Percentiles rank a stretch among this genome's conserved stretches.
phyloP scores from a whole-genome alignment of 1,139 yeast species.

The Yamadazyma jaroonii region DNA sequence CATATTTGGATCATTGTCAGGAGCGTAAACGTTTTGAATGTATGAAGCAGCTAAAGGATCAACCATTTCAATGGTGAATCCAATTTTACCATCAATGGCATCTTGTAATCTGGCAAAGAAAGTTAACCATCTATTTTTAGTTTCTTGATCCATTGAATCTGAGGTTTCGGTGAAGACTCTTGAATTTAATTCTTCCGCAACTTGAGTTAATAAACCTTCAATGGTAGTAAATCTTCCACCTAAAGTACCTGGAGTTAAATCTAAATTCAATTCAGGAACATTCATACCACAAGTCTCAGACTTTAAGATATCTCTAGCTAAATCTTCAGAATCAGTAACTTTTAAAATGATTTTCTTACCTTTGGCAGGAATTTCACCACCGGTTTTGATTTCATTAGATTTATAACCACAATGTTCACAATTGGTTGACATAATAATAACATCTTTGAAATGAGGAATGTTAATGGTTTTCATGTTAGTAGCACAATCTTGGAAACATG shows the following conservation, averaged over 20 bases:
- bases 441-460: constrained; percentile 98
- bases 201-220: constrained; percentile 90
- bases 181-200: constrained; percentile 80
- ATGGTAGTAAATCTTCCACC: constrained; percentile 98
- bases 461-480: constrained; percentile 97
- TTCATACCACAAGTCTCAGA: constrained; percentile 87
- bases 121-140: constrained; percentile 74
- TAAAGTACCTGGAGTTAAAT: constrained; percentile 92
- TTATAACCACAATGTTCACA: constrained; percentile 95
- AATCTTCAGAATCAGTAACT: constrained; percentile 89
- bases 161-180: constrained; percentile 85
- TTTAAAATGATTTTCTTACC: constrained; percentile 74
- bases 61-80: constrained; percentile 83
- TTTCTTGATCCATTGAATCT: constrained; percentile 83
- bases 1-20: constrained; percentile 97
- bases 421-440: constrained; percentile 90
- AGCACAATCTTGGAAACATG: constrained; percentile 76
- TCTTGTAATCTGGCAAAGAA: constrained; percentile 74
- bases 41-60: constrained; percentile 96
- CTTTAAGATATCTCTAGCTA: constrained; percentile 91
- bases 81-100: constrained; percentile 81
- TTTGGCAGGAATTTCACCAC: constrained; percentile 89
- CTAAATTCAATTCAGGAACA: constrained; percentile 86
- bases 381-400: constrained; percentile 97
- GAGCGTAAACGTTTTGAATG: constrained; percentile 96